Evolutionary conservation across 139 green algal species (phyloP), one percentile per base, ranked within the genome.

Genomic region (Tetradesmus lagerheimii): DNA sequence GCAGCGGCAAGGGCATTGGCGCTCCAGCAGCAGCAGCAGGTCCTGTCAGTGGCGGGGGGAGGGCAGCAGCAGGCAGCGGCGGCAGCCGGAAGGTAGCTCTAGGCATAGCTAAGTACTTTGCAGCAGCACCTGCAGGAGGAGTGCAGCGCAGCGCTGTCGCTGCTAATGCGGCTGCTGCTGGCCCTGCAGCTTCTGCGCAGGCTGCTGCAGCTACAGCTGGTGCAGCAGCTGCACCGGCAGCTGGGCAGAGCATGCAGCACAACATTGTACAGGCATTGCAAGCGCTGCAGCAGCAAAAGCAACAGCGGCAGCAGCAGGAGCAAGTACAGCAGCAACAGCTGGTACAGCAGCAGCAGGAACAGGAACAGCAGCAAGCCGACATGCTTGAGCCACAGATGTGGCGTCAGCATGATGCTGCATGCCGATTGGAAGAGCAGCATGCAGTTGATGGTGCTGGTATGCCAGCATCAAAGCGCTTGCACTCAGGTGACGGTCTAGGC

Each of bases 101-200:
- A 5, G 86, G 86, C 23, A 90, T 90, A 47, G 74, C 71, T 4
- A 71, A 74, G 31, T 90, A 85, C 86, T 84, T 90, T 50, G 34
- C 62, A 82, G 34, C 76, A 31, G 35, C 76, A 31, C 57, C 57
- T 71, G 57, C 57, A 71, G 71, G 18, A 34, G 71, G n/a, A 39
- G 0, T 31, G 5, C 20, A 39, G 76, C 25, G 18, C 31, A 81
- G 75, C 11, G 38, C 9, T 1, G n/a, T 53, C 12, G 76, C 76
- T 31, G 37, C 37, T 31, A 11, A 1, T 31, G 20, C 20, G n/a
- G 71, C 71, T 79, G 71, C 31, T 78, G 34, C 82, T 37, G 31
- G 76, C 37, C 15, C 23, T 50, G 76, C 16, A 57, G 37, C 34
- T 45, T 11, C 16, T 25, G 53, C 12, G 76, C 76, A 62, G 25